These are phyloP conservation scores for Sicyos edulis DNA, from an alignment of 306 rosid species.

Conservation along the genomic window DNA sequence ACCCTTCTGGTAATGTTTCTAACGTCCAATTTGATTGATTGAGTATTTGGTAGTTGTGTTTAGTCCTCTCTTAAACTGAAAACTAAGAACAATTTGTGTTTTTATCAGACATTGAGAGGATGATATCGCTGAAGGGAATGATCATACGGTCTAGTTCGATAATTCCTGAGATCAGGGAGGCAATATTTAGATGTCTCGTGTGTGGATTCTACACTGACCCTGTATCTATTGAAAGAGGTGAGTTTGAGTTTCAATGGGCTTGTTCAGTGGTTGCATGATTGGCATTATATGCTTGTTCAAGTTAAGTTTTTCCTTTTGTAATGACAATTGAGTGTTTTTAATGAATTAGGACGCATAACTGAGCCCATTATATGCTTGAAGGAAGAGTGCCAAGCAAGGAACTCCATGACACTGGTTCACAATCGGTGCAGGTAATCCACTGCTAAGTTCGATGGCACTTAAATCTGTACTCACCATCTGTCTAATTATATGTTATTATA, in stretches of 20 bases:
- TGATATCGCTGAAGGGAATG: slow-evolving; percentile 92
- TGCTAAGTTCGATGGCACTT: not conserved
- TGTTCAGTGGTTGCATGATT: not conserved
- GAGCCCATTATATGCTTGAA: slow-evolving; percentile 75
- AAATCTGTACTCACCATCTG: not conserved
- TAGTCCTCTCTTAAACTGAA: not conserved
- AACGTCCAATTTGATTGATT: not conserved
- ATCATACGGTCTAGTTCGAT: slow-evolving; percentile 75
- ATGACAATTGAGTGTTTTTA: slow-evolving; percentile 14
- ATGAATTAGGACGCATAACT: slow-evolving; percentile 55
- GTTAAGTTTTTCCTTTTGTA: not conserved
- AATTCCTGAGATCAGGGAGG: slow-evolving; percentile 93
- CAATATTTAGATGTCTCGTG: slow-evolving; percentile 86
- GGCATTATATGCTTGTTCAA: slow-evolving; percentile 3
- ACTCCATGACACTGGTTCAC: slow-evolving; percentile 88
- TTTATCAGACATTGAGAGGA: slow-evolving; percentile 78
- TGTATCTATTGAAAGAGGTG: slow-evolving; percentile 80
- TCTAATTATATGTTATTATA: not conserved
- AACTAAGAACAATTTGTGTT: slow-evolving; percentile 20
- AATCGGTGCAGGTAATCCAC: slow-evolving; percentile 77
- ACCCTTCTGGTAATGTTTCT: slow-evolving; percentile 71
- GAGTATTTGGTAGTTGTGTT: not conserved
- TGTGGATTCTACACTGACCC: slow-evolving; percentile 86
- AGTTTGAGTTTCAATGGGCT: slow-evolving; percentile 3
- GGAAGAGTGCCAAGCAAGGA: slow-evolving; percentile 86